Evolutionary conservation across 2,329 filamentous ascomycete species (phyloP).

Genomic region (Zymoseptoria tritici): DNA sequence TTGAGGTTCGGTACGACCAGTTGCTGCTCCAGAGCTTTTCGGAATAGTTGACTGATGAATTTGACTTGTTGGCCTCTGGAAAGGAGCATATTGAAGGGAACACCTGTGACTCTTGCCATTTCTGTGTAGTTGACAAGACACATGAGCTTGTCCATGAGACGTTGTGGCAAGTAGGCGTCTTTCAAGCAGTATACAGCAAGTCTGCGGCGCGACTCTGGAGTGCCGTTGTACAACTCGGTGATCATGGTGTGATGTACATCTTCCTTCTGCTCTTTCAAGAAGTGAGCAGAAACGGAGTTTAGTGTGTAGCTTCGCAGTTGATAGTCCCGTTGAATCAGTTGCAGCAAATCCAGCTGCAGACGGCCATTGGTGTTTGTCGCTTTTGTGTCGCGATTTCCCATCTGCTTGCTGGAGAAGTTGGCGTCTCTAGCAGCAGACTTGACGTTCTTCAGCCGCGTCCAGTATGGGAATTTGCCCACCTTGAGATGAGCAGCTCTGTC

Average conservation of each 20-base stretch:
- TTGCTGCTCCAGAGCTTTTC: constrained; percentile 87
- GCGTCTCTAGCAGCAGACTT: constrained; percentile 67
- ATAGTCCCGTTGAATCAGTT: constrained; percentile 88
- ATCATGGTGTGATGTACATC: constrained; percentile 99
- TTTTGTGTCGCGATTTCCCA: constrained; percentile 93
- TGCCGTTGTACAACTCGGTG: constrained; percentile 94
- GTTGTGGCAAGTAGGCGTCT: constrained; percentile 89
- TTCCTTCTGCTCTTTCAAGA: constrained; percentile 94
- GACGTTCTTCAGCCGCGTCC: constrained; percentile 68
- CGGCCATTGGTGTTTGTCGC: constrained; percentile 90
- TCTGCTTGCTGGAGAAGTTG: constrained; percentile 95
- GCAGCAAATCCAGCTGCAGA: constrained; percentile 87
- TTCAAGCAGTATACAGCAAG: constrained; percentile 94
- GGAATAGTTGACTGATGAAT: constrained; percentile 94
- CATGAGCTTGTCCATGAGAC: constrained; percentile 94
- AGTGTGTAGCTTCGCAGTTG: constrained; percentile 94
- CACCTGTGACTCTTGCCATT: constrained; percentile 98
- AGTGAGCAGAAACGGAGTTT: constrained; percentile 92
- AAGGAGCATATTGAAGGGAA: constrained; percentile 91
- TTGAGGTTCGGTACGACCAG: constrained; percentile 86
- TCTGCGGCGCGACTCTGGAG: constrained; percentile 81
- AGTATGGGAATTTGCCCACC: constrained; percentile 71
- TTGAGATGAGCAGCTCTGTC: constrained; percentile 82
- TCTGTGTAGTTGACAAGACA: constrained; percentile 99
- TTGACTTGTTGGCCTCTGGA: constrained; percentile 93